Percentiles rank a stretch among this genome's conserved stretches.
Evolutionary conservation across 1,139 yeast genomes (phyloP).

Genomic region (Geotrichum siamense): DNA sequence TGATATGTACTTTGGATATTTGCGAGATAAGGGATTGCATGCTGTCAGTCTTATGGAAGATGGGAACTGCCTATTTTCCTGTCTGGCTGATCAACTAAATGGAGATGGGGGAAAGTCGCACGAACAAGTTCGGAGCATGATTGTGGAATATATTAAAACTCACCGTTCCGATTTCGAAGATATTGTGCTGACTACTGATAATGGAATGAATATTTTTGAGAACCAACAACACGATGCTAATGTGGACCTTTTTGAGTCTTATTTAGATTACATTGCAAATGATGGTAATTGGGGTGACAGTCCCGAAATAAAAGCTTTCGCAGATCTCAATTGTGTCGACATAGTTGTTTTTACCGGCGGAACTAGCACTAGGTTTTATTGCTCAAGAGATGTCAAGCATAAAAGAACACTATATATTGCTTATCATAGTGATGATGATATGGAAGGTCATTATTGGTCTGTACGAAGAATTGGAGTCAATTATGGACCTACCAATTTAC

Average conservation of each 20-base stretch:
- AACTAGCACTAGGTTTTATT: no score
- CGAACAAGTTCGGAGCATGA: neutral
- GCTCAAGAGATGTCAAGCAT: neutral
- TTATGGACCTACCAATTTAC: neutral
- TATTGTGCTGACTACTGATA: neutral
- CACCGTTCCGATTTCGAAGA: neutral
- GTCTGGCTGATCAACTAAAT: constrained; percentile 2
- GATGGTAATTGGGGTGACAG: constrained; percentile 1
- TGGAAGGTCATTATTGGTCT: constrained; percentile 4
- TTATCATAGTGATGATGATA: neutral
- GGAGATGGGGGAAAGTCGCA: neutral
- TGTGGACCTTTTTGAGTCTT: neutral
- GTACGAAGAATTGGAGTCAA: neutral
- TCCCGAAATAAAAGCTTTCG: neutral
- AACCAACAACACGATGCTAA: neutral
- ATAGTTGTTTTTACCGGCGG: neutral
- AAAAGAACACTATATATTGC: constrained; percentile 3
- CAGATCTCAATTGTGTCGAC: neutral
- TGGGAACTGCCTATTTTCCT: constrained; percentile 4
- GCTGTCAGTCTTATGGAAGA: constrained; percentile 2
- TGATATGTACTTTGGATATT: constrained; percentile 1
- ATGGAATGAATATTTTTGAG: neutral
- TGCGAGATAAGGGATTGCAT: neutral
- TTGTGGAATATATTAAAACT: neutral
- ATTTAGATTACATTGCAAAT: neutral